phyloP scores from a whole-genome alignment of 169 alveolate species.

The Besnoitia besnoiti region DNA sequence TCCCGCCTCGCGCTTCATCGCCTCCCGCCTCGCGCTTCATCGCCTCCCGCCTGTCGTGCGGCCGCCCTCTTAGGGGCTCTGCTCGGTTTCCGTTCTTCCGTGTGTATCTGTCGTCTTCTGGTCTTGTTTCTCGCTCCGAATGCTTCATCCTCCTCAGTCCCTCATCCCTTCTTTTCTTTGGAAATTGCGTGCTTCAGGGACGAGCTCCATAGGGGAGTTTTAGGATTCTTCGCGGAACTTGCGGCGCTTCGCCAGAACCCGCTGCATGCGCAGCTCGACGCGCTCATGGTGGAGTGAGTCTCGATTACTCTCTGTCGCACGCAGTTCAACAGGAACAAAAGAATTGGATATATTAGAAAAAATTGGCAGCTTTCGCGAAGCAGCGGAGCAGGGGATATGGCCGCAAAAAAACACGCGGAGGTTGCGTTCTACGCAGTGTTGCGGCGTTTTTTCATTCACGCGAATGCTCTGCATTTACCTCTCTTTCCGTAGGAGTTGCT shows the following conservation, averaged over 20 bases:
- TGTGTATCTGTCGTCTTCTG: not conserved
- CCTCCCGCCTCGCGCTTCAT: not conserved
- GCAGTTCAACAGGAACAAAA: too few species aligned
- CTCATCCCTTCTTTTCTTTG: not conserved
- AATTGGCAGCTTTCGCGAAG: too few species aligned
- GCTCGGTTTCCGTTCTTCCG: not conserved
- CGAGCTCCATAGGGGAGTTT: not conserved
- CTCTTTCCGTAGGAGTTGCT: too few species aligned
- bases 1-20: not conserved
- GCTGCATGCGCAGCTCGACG: slow-evolving; percentile 45
- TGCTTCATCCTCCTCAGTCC: not conserved
- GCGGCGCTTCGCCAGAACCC: slow-evolving; percentile 39
- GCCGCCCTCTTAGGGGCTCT: not conserved
- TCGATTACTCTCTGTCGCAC: too few species aligned
- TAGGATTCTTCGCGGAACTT: not conserved
- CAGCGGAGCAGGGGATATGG: too few species aligned
- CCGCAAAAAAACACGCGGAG: too few species aligned
- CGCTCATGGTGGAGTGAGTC: slow-evolving; percentile 6
- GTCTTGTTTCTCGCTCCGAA: not conserved
- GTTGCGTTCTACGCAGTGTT: too few species aligned
- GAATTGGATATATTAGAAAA: too few species aligned
- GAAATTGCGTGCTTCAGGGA: not conserved
- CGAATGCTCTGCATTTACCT: too few species aligned
- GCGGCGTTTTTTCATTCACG: too few species aligned
- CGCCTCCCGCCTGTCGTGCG: not conserved